Conservation (phyloP, 1,284 basidiomycete genomes). For the Naganishia liquefaciens region DNA sequence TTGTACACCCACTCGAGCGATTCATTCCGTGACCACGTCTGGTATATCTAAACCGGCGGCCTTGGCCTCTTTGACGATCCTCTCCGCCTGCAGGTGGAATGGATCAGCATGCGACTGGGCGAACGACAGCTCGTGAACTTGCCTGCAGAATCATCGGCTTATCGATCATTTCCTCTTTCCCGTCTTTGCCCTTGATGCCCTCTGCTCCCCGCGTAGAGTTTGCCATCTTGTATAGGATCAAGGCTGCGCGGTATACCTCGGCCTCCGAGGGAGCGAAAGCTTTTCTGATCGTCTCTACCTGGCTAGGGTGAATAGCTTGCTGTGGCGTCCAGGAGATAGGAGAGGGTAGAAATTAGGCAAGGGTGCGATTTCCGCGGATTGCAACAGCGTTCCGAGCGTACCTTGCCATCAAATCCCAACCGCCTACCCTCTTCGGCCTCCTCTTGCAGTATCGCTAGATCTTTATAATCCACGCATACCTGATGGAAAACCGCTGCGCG, state of each 20-base stretch:
- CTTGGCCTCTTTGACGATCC: constrained; percentile 32
- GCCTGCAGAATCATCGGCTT: constrained; percentile 35
- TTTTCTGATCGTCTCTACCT: constrained; percentile 75
- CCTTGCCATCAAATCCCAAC: constrained; percentile 84
- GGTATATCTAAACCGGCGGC: constrained; percentile 56
- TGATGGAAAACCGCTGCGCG: constrained; percentile 44
- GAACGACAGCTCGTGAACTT: neutral
- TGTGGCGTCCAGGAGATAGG: constrained; percentile 46
- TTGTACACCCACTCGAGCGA: neutral
- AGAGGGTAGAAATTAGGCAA: constrained; percentile 11
- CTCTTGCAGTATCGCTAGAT: constrained; percentile 66
- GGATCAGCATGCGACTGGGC: neutral
- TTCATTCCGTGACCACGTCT: neutral
- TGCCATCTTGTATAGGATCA: constrained; percentile 31
- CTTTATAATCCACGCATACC: constrained; percentile 89
- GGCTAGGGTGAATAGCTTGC: constrained; percentile 93
- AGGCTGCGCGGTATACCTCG: constrained; percentile 35
- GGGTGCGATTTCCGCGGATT: neutral
- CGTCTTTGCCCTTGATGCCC: constrained; percentile 30
- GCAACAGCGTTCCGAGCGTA: constrained; percentile 42
- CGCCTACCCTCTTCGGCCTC: constrained; percentile 77
- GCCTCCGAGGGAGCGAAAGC: constrained; percentile 74
- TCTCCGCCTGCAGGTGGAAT: constrained; percentile 22
- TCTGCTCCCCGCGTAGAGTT: constrained; percentile 28
- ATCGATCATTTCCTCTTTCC: constrained; percentile 36